Conservation (phyloP, 2,329 filamentous ascomycete species). For the Alternaria novae-zelandiae region DNA sequence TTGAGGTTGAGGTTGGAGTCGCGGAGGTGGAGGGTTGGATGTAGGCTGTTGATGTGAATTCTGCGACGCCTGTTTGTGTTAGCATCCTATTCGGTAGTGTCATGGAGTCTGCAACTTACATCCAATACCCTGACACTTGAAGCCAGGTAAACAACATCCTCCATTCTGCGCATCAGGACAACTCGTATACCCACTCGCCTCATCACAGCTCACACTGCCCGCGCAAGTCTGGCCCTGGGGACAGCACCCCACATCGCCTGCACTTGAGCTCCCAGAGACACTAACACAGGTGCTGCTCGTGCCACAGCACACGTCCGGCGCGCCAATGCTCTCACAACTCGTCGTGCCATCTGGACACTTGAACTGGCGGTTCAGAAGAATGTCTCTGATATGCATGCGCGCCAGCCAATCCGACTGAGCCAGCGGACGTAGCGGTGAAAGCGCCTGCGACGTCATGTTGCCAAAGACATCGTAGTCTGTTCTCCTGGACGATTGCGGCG, state of each 20-base stretch:
- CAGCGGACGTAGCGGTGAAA: slow-evolving; percentile 37
- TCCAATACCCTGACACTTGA: slow-evolving; percentile 71
- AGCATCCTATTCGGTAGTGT: no score
- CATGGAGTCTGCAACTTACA: no score
- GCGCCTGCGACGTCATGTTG: slow-evolving; percentile 30
- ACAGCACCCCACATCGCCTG: slow-evolving; percentile 78
- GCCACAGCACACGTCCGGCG: slow-evolving; percentile 75
- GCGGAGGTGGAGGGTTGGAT: slow-evolving; percentile 32
- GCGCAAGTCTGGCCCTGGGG: slow-evolving; percentile 68
- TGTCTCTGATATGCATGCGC: slow-evolving; percentile 43
- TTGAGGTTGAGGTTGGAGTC: slow-evolving; percentile 30
- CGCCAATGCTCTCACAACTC: slow-evolving; percentile 68
- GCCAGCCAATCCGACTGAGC: slow-evolving; percentile 42
- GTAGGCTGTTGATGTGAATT: slow-evolving; percentile 39
- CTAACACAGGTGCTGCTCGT: slow-evolving; percentile 69
- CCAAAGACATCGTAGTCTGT: slow-evolving; percentile 12
- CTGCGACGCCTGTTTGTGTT: slow-evolving; percentile 40
- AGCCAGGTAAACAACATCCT: slow-evolving; percentile 78
- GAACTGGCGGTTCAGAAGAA: slow-evolving; percentile 63
- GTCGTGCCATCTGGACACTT: slow-evolving; percentile 70
- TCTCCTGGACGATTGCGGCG: slow-evolving; percentile 5
- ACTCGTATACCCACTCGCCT: slow-evolving; percentile 64
- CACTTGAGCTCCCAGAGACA: slow-evolving; percentile 55
- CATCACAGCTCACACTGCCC: slow-evolving; percentile 68
- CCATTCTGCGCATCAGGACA: slow-evolving; percentile 72